These are phyloP conservation scores for Fraxinus angustifolia DNA, from an alignment of 305 asterid species.

Conservation along the genomic window DNA sequence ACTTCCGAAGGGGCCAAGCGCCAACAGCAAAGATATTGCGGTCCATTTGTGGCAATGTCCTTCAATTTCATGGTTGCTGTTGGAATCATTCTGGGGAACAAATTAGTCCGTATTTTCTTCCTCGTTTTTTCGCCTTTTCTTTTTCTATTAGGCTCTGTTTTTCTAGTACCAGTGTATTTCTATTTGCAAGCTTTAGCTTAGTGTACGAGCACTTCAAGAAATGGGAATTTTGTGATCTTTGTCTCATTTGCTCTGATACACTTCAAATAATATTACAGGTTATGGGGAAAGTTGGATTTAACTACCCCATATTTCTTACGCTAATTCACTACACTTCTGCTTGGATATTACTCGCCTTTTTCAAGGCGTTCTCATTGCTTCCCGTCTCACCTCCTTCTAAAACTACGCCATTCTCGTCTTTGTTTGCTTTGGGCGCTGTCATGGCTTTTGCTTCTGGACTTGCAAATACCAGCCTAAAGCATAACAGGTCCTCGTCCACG, in stretches of 20 bases:
- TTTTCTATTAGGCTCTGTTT: not conserved
- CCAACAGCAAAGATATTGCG: constrained; percentile 69
- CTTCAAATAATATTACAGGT: constrained; percentile 40
- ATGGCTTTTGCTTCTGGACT: constrained; percentile 90
- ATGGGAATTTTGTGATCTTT: not conserved
- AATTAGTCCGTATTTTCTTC: constrained; percentile 46
- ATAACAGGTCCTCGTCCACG: constrained; percentile 55
- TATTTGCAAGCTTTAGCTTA: not conserved
- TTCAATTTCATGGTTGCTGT: constrained; percentile 85
- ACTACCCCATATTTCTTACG: constrained; percentile 80
- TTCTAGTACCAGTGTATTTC: not conserved
- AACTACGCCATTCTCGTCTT: constrained; percentile 73
- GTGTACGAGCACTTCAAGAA: not conserved
- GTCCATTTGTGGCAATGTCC: constrained; percentile 68
- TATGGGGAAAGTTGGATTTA: constrained; percentile 89
- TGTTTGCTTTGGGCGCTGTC: constrained; percentile 73
- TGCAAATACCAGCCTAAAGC: constrained; percentile 75
- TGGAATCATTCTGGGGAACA: constrained; percentile 78
- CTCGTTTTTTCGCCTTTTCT: not conserved
- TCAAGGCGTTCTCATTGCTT: constrained; percentile 58
- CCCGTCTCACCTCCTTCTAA: constrained; percentile 73
- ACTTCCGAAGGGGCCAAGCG: constrained; percentile 84
- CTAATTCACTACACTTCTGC: constrained; percentile 71
- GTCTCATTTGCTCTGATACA: not conserved
- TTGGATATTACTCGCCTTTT: constrained; percentile 66